Evolutionary conservation across 2,329 filamentous ascomycete species (phyloP).

Genomic region (Cercospora sp.): DNA sequence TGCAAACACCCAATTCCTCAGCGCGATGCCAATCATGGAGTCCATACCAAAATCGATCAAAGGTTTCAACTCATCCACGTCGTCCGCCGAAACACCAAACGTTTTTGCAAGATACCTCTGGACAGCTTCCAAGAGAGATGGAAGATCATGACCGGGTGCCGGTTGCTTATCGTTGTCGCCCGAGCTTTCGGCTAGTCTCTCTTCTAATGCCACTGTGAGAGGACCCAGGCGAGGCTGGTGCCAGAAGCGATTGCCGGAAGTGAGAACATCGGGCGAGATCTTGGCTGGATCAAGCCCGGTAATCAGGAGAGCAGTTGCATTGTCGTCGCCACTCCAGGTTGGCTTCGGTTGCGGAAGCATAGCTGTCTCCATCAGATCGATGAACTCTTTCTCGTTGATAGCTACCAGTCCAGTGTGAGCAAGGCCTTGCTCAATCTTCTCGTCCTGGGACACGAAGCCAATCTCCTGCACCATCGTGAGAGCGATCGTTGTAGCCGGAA

Average conservation of each 20-base stretch:
- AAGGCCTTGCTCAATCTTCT: neutral
- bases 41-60: neutral
- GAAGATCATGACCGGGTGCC: neutral
- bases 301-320: neutral
- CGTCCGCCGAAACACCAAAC: neutral
- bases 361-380: neutral
- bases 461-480: constrained; percentile 15
- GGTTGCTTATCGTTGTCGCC: neutral
- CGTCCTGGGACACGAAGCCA: neutral
- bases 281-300: neutral
- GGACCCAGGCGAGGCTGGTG: neutral
- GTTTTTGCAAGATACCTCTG: neutral
- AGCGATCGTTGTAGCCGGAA: constrained; percentile 32
- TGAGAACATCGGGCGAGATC: neutral
- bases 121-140: neutral
- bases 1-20: neutral
- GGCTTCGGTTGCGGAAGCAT: neutral
- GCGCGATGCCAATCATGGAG: neutral
- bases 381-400: neutral
- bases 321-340: neutral
- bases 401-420: neutral
- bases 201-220: neutral
- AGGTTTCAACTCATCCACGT: neutral
- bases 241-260: neutral
- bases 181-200: neutral